Base-by-base conservation (phyloP, 805 yeast species). In the Dipodascus geniculatus region DNA sequence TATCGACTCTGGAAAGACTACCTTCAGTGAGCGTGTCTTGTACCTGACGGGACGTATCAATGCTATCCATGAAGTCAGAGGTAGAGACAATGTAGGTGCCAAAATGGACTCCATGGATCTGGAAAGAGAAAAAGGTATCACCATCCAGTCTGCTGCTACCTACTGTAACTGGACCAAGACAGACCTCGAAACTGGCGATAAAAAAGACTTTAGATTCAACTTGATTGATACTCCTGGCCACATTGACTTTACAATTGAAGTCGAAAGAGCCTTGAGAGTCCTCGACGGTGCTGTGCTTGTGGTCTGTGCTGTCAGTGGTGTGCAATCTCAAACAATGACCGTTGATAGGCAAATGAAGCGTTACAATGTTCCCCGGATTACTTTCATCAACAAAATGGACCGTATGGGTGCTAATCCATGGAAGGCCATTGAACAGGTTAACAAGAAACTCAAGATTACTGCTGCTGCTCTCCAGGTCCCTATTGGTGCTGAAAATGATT, bases 41-140 rank as follows among this genome's bases (percentile, higher is more conserved):
- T 93, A 80, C 72, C 93, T 93, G 68, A 93, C 99, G 1, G 99
- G 99, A 56, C 80, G 99, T 67, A 93, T 93, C 69, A 87, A 90
- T 66, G 95, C 96, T 24, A 91, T 90, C 64, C 98, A 90, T 66
- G 98, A 90, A 71, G 97, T 71, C 8, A 79, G 99, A 68, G 99
- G 99, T 50, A 81, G 93, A 64, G 99, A 93, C 68, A 83, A 89
- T 60, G 98, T 93, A 55, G 99, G 99, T 57, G 99, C 99, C 54
- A 93, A 90, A 73, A 93, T 93, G 99, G 99, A 93, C 71, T 91
- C 90, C 57, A 93, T 93, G 99, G 99, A 93, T 63, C 77, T 93
- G 61, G 99, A 93, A 72, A 82, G 99, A 68, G 99, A 93, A 71
- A 93, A 93, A 68, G 99, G 99, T 71, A 93, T 93, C 65, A 93